phyloP scores from a whole-genome alignment of 139 green algal species.

The Eudorina sp. region DNA sequence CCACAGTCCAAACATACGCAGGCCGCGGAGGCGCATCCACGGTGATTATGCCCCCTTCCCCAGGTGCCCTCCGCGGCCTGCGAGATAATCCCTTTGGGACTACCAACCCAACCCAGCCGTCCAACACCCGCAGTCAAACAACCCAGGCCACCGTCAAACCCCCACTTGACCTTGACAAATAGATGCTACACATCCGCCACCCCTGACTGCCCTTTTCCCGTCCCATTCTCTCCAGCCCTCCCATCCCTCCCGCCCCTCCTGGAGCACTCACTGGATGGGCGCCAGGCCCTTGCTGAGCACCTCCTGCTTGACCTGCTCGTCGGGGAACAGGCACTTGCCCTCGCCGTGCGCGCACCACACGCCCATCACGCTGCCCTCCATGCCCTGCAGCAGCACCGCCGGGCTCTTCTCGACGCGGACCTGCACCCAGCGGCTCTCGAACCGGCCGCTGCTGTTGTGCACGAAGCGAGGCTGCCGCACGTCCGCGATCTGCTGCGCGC shows the following conservation, averaged over 20 bases:
- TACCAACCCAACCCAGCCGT: too few species aligned
- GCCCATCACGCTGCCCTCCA: constrained; percentile 90
- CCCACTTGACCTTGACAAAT: too few species aligned
- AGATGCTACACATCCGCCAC: neutral
- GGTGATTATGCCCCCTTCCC: too few species aligned
- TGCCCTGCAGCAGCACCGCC: constrained; percentile 91
- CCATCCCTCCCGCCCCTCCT: too few species aligned
- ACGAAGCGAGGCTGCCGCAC: constrained; percentile 95
- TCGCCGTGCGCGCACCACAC: constrained; percentile 98
- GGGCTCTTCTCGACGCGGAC: constrained; percentile 89
- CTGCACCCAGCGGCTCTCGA: constrained; percentile 86
- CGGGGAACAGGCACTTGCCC: constrained; percentile 93
- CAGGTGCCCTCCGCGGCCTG: too few species aligned
- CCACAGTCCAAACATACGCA: too few species aligned
- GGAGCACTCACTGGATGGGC: constrained; percentile 90
- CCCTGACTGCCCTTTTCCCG: neutral
- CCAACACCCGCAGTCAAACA: too few species aligned
- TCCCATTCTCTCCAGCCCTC: too few species aligned
- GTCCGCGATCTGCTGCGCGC: constrained; percentile 72
- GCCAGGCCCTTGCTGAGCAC: constrained; percentile 80
- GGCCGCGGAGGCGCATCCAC: too few species aligned
- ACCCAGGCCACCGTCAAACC: too few species aligned
- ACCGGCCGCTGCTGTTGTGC: constrained; percentile 92
- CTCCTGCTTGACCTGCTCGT: constrained; percentile 71
- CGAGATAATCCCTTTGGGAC: too few species aligned